Base-by-base conservation (phyloP, 148 eudicot genomes). In the Amaranthus cruentus region DNA sequence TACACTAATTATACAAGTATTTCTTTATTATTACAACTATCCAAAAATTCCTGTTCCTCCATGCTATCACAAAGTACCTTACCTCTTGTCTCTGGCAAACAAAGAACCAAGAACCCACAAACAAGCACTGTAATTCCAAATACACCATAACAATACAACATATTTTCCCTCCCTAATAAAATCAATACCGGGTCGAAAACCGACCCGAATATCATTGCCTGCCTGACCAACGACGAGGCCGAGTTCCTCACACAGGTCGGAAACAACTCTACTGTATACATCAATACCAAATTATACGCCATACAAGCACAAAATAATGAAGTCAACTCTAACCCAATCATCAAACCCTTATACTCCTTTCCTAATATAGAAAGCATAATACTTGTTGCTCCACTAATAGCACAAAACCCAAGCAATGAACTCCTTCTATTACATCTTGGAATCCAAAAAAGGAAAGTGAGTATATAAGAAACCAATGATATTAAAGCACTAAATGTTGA, bases 31-130 rank as follows among this genome's bases (percentile, higher is more conserved):
- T 9, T 58, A 2, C 57, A 46, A 12, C 6, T 49, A 62, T 77
- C 80, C 21, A 21, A 5, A 4, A 56, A 65, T 70, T 82, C 82
- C 58, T 82, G 80, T 70, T 82, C 82, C n/a, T 82, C 82, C 85
- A 82, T 79, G 4, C 80, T 82, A 52, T 82, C 85, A 70, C 82
- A 79, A 0, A 82, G 55, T 54, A 43, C 74, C 77, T 59, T 51
- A 13, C 85, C 85, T 54, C 55, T 72, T 0, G 85, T 82, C 66
- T 82, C 85, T 2, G 85, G 80, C 68, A 82, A 58, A 48, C 71
- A 79, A 52, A 72, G 43, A 43, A 73, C 82, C 46, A 82, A 56
- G 61, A 79, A 73, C 68, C 82, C 85, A 57, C 77, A 71, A 43
- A 79, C 47, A 56, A 72, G 52, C 55, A 82, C 66, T 46, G 50